Base-by-base conservation (phyloP, 2,329 filamentous ascomycete species). In the Alternaria solani region DNA sequence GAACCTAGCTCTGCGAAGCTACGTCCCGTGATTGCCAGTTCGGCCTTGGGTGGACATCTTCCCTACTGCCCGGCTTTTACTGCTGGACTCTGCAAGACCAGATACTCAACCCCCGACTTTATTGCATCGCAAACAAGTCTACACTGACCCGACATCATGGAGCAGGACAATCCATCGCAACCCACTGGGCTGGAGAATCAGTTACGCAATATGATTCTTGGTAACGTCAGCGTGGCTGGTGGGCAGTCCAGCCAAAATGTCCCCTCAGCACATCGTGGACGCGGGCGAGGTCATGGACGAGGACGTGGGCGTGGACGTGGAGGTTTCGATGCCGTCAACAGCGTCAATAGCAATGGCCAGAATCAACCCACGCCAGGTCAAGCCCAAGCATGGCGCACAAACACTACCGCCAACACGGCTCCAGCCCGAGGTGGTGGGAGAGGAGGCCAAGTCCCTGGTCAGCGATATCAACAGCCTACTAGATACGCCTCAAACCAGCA, bases 141-240 rank as follows among this genome's bases (percentile, higher is more conserved):
- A 18, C 5, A 36, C 57, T 51, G 43, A 63, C 32, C 30, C 47
- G n/a, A 47, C 59, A 57, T 44, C 54, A 75, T 73, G 72, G 66
- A 64, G 25, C 63, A 61, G 44, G 32, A 55, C 30, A 34, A 54
- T 49, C 44, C 62, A 30, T 30, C 61, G 48, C 48, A 61, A 23
- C 53, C 57, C 20, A 61, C 38, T 28, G 69, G 61, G 25, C 63
- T 78, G 49, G 88, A 91, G 70, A 81, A 85, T 51, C 86, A 84
- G 54, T 77, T 91, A 39, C 84, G 87, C 46, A 82, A 80, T 60
- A 83, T 91, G 75, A 89, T 89, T 30, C 79, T 91, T 51, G 83
- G 80, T 63, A 86, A 87, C 70, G 78, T 80, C 49, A 76, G 74
- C 25, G 71, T 76, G 7, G 53, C 64, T n/a, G 46, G 57, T 44